Conservation (phyloP, 495 filamentous ascomycete genomes). For the Mytilinidion resinicola region DNA sequence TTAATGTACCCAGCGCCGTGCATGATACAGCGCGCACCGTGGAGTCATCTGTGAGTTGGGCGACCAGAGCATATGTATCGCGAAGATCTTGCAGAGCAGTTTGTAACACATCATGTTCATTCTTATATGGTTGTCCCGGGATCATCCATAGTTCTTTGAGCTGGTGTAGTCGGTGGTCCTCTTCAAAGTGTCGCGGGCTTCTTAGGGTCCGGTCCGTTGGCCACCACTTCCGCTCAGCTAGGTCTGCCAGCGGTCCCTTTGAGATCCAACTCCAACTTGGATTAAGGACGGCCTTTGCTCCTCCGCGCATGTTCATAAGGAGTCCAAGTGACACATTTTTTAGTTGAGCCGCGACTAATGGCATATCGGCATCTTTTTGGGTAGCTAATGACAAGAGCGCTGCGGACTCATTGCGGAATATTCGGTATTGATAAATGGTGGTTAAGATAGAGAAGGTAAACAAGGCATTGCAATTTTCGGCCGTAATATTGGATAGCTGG, state of each 20-base stretch:
- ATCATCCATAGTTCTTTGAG: conserved; percentile 17
- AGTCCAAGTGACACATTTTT: conserved; percentile 1
- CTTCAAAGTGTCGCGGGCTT: conserved; percentile 7
- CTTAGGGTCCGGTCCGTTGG: conserved; percentile 3
- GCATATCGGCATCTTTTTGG: neutral
- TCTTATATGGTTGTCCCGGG: conserved; percentile 5
- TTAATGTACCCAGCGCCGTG: conserved; percentile 8
- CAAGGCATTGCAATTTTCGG: conserved; percentile 17
- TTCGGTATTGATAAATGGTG: conserved; percentile 24
- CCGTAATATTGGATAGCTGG: conserved; percentile 9
- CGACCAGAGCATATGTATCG: conserved; percentile 14
- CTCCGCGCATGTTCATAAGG: conserved; percentile 16
- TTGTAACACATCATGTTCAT: neutral
- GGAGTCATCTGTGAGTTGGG: conserved; percentile 8
- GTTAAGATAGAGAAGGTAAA: conserved; percentile 19
- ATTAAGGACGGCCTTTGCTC: conserved; percentile 6
- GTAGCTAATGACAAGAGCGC: conserved; percentile 10
- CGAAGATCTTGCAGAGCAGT: conserved; percentile 2
- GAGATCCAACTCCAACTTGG: conserved; percentile 17
- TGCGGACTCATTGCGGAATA: conserved; percentile 13
- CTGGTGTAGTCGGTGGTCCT: conserved; percentile 11
- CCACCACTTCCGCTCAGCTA: conserved; percentile 19
- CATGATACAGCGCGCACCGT: neutral
- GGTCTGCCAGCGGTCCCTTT: neutral
- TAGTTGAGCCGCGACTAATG: neutral